Evolutionary conservation across 73 alveolate species (phyloP).

Genomic region (Breviolum minutum): DNA sequence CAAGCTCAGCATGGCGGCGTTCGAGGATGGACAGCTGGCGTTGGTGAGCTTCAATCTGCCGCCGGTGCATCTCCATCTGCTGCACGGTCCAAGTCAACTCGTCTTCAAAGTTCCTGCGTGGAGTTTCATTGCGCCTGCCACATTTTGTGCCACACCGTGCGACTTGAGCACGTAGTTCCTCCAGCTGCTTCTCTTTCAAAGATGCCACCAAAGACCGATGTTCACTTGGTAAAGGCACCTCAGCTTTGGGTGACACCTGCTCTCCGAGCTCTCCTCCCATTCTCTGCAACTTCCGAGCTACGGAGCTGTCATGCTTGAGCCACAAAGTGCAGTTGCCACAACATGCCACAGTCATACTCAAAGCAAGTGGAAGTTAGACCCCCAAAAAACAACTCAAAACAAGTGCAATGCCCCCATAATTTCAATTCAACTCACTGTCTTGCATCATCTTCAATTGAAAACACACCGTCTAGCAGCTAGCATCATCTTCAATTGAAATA

Average conservation of each 20-base stretch:
- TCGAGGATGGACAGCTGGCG: slow-evolving; percentile 53
- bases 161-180: slow-evolving; percentile 44
- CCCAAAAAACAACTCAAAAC: too few species aligned
- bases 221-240: slow-evolving; percentile 7
- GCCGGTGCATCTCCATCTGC: slow-evolving; percentile 73
- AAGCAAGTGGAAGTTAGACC: too few species aligned
- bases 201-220: slow-evolving; percentile 58
- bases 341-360: too few species aligned
- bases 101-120: slow-evolving; percentile 19
- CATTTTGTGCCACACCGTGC: slow-evolving; percentile 13
- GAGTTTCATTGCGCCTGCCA: background rate
- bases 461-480: background rate
- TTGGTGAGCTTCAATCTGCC: slow-evolving; percentile 55
- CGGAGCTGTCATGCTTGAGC: slow-evolving; percentile 6
- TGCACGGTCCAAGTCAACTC: slow-evolving; percentile 58
- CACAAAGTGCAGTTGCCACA: background rate
- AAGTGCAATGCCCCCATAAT: too few species aligned
- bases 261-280: slow-evolving; percentile 17
- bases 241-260: slow-evolving; percentile 10
- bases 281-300: slow-evolving; percentile 6
- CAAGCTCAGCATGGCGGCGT: slow-evolving; percentile 63
- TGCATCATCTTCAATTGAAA: background rate
- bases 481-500: background rate
- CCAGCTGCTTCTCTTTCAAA: slow-evolving; percentile 61
- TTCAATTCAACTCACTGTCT: background rate